Evolutionary conservation across 495 filamentous ascomycete species (phyloP).

Genomic region (Cercophora scortea): DNA sequence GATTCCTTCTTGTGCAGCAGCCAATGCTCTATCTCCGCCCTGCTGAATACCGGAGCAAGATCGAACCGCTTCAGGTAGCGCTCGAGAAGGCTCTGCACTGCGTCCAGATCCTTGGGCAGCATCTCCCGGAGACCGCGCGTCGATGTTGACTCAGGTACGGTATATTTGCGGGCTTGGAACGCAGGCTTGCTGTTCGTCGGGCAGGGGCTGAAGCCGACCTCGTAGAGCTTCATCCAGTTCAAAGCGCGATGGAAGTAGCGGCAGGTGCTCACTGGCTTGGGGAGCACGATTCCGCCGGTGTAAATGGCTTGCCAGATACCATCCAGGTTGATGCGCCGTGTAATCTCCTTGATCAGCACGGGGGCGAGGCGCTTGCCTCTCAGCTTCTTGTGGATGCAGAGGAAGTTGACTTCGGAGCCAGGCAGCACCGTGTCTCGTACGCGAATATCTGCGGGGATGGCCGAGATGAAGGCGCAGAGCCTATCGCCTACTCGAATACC

Average conservation of each 20-base stretch:
- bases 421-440: slow-evolving; percentile 68
- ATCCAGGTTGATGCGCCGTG: slow-evolving; percentile 73
- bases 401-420: slow-evolving; percentile 91
- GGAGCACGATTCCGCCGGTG: slow-evolving; percentile 83
- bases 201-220: slow-evolving; percentile 81
- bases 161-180: slow-evolving; percentile 72
- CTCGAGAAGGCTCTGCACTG: slow-evolving; percentile 64
- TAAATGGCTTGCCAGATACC: slow-evolving; percentile 92
- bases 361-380: slow-evolving; percentile 86
- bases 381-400: slow-evolving; percentile 96
- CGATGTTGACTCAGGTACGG: slow-evolving; percentile 60
- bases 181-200: slow-evolving; percentile 72
- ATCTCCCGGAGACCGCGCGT: slow-evolving; percentile 71
- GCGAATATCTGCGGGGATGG: slow-evolving; percentile 73
- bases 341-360: slow-evolving; percentile 94
- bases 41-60: slow-evolving; percentile 72
- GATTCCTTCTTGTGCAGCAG: slow-evolving; percentile 57
- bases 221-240: slow-evolving; percentile 92
- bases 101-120: slow-evolving; percentile 72
- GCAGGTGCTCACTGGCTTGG: slow-evolving; percentile 83
- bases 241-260: slow-evolving; percentile 89
- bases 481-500: slow-evolving; percentile 77
- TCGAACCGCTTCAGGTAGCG: slow-evolving; percentile 74
- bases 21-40: slow-evolving; percentile 82
- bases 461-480: slow-evolving; percentile 90